Percentiles rank a stretch among this genome's conserved stretches.
Conservation (phyloP, 2,329 filamentous ascomycete genomes). For the Xylaria sp. region DNA sequence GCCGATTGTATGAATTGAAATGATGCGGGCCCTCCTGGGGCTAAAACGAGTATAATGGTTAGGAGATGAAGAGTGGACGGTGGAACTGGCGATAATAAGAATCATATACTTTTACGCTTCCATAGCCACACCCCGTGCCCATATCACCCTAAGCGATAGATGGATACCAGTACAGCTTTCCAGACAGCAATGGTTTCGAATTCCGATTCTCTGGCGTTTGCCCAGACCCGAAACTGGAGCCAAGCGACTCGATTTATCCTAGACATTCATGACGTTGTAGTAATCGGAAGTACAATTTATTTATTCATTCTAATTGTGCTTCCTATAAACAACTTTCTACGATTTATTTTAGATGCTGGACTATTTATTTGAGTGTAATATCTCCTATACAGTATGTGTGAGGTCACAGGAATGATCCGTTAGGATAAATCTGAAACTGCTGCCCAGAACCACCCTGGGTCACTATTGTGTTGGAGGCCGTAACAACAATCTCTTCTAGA, state of each 20-base stretch:
- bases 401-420: not conserved
- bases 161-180: not conserved
- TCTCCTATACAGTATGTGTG: not conserved
- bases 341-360: not conserved
- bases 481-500: not conserved
- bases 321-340: too few species aligned
- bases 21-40: constrained; percentile 40
- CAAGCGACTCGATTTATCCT: not conserved
- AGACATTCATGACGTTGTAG: not conserved
- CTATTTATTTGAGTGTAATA: not conserved
- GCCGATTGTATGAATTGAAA: constrained; percentile 27
- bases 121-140: too few species aligned
- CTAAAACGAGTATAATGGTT: constrained; percentile 11
- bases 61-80: constrained; percentile 7
- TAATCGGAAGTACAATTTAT: not conserved
- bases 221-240: not conserved
- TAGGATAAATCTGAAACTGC: constrained; percentile 23
- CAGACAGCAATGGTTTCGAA: constrained; percentile 24
- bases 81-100: not conserved
- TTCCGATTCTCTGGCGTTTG: not conserved
- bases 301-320: not conserved
- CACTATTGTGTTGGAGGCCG: too few species aligned
- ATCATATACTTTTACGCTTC: not conserved
- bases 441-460: not conserved
- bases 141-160: not conserved